Conservation (phyloP, 495 filamentous ascomycete genomes). For the Talaromyces nanjingensis region DNA sequence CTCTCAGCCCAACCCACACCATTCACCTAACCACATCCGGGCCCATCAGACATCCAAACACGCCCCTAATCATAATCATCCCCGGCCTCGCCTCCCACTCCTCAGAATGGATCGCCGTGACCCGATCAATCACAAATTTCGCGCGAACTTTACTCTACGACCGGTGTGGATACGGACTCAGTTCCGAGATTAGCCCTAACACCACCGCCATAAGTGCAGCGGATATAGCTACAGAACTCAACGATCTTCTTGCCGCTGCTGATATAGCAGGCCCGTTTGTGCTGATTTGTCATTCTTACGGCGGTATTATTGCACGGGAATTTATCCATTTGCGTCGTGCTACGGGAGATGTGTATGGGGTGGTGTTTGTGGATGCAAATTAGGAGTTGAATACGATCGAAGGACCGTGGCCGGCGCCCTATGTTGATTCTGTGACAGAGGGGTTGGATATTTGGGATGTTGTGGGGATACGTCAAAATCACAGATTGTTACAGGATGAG, state of each 20-base stretch:
- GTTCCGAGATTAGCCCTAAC: slow-evolving; percentile 5
- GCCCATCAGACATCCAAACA: not conserved
- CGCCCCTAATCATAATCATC: slow-evolving; percentile 2
- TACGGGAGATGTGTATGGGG: slow-evolving; percentile 13
- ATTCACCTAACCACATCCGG: not conserved
- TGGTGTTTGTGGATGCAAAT: slow-evolving; percentile 22
- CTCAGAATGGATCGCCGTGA: slow-evolving; percentile 6
- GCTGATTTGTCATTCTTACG: slow-evolving; percentile 33
- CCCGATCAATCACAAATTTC: slow-evolving; percentile 4
- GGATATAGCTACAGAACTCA: slow-evolving; percentile 14
- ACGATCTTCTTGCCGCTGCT: slow-evolving; percentile 11
- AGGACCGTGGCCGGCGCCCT: not conserved
- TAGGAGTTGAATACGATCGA: slow-evolving; percentile 13
- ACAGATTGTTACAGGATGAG: not conserved
- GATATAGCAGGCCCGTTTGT: slow-evolving; percentile 21
- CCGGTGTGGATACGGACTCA: slow-evolving; percentile 8
- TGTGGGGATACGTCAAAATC: not conserved
- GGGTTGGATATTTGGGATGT: slow-evolving; percentile 5
- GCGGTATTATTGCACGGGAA: slow-evolving; percentile 29
- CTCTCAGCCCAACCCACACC: not conserved
- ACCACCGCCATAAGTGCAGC: slow-evolving; percentile 6
- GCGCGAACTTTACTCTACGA: slow-evolving; percentile 24
- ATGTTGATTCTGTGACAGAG: slow-evolving; percentile 1
- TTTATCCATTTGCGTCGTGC: slow-evolving; percentile 16
- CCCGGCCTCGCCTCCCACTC: slow-evolving; percentile 3